Percentiles rank a stretch among this genome's conserved stretches.
These are phyloP conservation scores for Boletus pseudopeckii DNA, from an alignment of 768 basidiomycete genomes.

Conservation along the genomic window DNA sequence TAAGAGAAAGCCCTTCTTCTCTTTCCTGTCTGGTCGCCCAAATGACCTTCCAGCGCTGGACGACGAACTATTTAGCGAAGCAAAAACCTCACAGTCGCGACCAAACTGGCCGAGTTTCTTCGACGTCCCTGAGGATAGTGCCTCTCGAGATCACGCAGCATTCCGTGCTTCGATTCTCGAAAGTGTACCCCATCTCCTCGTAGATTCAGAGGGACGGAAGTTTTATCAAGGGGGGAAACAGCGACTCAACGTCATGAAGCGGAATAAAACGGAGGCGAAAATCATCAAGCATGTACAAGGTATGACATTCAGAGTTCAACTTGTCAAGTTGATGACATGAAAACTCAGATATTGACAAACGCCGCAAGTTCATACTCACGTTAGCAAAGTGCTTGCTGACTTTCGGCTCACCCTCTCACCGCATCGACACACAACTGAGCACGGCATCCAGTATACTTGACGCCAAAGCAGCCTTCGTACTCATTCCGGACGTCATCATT, in stretches of 20 bases:
- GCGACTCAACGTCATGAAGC: constrained; percentile 29
- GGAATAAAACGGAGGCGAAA: constrained; percentile 32
- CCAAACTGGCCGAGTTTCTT: constrained; percentile 24
- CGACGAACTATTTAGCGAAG: constrained; percentile 24
- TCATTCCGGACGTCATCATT: constrained; percentile 75
- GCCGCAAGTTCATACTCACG: constrained; percentile 75
- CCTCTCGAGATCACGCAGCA: constrained; percentile 14
- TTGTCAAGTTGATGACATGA: not conserved
- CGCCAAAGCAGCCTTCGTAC: constrained; percentile 79
- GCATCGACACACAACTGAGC: constrained; percentile 84
- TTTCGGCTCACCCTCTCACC: constrained; percentile 94
- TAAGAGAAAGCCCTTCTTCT: constrained; percentile 12
- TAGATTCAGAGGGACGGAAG: constrained; percentile 20
- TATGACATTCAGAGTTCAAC: constrained; percentile 11
- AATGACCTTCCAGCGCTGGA: constrained; percentile 17
- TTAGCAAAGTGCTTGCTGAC: constrained; percentile 84
- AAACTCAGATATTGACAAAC: constrained; percentile 41
- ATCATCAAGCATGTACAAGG: constrained; percentile 49
- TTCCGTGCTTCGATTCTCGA: constrained; percentile 2
- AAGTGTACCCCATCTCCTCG: not conserved
- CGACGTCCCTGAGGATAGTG: constrained; percentile 18
- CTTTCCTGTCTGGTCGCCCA: constrained; percentile 12
- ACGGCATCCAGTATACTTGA: constrained; percentile 77
- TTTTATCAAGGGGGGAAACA: constrained; percentile 32
- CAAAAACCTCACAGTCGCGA: constrained; percentile 22